A percentile compares a stretch with the other conserved stretches of the same genome.
Evolutionary conservation across 179 eudicot genomes (phyloP).

Genomic region (Patellifolia procumbens): DNA sequence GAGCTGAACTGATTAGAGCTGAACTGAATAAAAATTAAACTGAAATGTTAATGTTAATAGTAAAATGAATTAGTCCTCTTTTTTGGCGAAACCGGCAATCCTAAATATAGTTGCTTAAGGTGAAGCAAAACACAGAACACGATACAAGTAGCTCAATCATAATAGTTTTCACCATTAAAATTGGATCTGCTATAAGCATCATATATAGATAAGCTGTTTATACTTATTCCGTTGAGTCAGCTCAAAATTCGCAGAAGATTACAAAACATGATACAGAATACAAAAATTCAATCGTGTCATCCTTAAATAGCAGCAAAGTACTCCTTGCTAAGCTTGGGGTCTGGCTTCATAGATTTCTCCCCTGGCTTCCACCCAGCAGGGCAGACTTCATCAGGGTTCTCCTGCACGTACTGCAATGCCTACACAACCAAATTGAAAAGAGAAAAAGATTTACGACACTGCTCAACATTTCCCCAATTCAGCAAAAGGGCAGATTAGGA

Average conservation of each 20-base stretch:
- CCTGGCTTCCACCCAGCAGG: slow-evolving; percentile 99
- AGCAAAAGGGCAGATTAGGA: neutral
- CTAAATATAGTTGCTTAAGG: too few species aligned
- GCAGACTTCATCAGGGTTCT: slow-evolving; percentile 96
- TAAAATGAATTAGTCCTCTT: too few species aligned
- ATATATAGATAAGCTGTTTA: neutral
- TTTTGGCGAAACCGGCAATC: too few species aligned
- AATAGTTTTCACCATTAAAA: neutral
- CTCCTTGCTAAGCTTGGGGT: slow-evolving; percentile 94
- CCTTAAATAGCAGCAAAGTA: slow-evolving; percentile 79
- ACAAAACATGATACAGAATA: slow-evolving; percentile 21
- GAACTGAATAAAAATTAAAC: too few species aligned
- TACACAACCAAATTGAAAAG: slow-evolving; percentile 32
- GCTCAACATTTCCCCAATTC: neutral
- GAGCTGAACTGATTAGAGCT: too few species aligned
- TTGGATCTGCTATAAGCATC: neutral
- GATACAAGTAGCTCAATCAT: slow-evolving; percentile 3
- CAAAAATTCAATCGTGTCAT: slow-evolving; percentile 9
- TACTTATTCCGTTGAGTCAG: slow-evolving; percentile 25
- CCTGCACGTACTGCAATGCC: slow-evolving; percentile 96
- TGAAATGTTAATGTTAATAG: too few species aligned
- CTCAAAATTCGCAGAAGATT: slow-evolving; percentile 20
- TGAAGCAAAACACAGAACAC: neutral
- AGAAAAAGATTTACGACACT: neutral
- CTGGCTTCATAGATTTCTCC: slow-evolving; percentile 98